Base-by-base conservation (phyloP, 2,329 filamentous ascomycete species). In the Ophiostoma montium region DNA sequence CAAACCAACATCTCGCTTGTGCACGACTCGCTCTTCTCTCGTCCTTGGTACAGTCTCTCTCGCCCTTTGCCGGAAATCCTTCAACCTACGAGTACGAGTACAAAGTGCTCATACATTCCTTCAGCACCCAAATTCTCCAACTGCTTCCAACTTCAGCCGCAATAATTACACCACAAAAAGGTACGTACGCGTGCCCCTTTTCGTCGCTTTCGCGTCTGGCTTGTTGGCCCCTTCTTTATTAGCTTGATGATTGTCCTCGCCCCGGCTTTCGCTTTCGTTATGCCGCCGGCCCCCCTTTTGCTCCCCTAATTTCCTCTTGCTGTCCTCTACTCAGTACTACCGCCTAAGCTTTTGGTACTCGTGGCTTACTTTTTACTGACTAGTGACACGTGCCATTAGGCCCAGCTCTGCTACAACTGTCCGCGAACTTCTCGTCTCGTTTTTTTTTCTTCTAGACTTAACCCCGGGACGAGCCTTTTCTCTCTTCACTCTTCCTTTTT, bases 141-240 rank as follows among this genome's bases (percentile, higher is more conserved):
- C n/a, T n/a, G n/a, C n/a, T n/a, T n/a, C n/a, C n/a, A n/a, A n/a
- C n/a, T n/a, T n/a, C n/a, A n/a, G n/a, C n/a, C n/a, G n/a, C 23
- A 27, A 27, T 8, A 27, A 5, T 27, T 27, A n/a, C n/a, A n/a
- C n/a, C 23, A 5, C 23, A 27, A 27, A 27, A 27, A 27, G 23
- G 23, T 27, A 46, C 47, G 51, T 53, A 53, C 46, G 51, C 46
- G 48, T 50, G 45, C 16, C 35, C 51, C 38, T 27, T 41, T 33
- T 50, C 35, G 21, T 36, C 33, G 35, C 53, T 51, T 16, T 42
- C 23, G 23, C 51, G 51, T 33, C 45, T 43, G 51, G 57, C 53
- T 32, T 46, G 41, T 32, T 46, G 41, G 50, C 44, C 47, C 50
- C 47, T 32, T 39, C 49, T 52, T 49, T 42, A 30, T 21, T 45